These are phyloP conservation scores for Anthracocystis walkeri DNA, from an alignment of 1,284 basidiomycete species.

Conservation along the genomic window DNA sequence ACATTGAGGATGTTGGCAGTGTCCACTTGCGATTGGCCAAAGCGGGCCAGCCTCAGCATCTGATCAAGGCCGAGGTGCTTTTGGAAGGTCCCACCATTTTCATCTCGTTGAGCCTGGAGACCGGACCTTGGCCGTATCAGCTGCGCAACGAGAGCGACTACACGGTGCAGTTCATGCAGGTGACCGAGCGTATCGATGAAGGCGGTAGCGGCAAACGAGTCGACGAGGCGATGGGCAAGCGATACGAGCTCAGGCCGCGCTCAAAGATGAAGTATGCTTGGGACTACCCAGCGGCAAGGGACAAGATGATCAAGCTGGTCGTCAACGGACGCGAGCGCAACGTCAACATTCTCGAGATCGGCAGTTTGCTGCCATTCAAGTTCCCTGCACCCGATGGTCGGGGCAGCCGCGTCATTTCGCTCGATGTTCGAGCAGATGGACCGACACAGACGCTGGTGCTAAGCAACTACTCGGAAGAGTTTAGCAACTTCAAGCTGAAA, in stretches of 20 bases:
- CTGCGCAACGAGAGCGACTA: constrained; percentile 91
- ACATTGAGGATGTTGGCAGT: constrained; percentile 88
- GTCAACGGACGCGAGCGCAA: constrained; percentile 78
- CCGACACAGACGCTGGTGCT: constrained; percentile 88
- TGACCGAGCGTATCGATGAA: constrained; percentile 44
- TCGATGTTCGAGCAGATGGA: constrained; percentile 93
- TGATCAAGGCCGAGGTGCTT: constrained; percentile 85
- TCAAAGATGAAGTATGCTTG: constrained; percentile 83
- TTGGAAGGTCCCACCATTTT: constrained; percentile 92
- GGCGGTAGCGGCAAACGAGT: constrained; percentile 28
- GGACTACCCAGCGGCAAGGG: constrained; percentile 88
- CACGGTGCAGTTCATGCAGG: constrained; percentile 79
- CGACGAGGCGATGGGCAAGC: constrained; percentile 61
- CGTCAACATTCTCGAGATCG: constrained; percentile 96
- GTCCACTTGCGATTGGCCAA: constrained; percentile 80
- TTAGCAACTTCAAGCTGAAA: constrained; percentile 88
- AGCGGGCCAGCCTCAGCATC: constrained; percentile 70
- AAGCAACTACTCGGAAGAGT: constrained; percentile 86
- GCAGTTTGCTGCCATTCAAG: constrained; percentile 89
- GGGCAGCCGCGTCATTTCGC: constrained; percentile 78
- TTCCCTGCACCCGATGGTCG: constrained; percentile 71
- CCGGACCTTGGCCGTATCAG: constrained; percentile 84
- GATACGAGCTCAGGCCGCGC: constrained; percentile 76
- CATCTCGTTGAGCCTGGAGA: constrained; percentile 79
- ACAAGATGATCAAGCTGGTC: constrained; percentile 82